phyloP scores from a whole-genome alignment of 352 stramenopile species.

The Globisporangium recalcitrans region DNA sequence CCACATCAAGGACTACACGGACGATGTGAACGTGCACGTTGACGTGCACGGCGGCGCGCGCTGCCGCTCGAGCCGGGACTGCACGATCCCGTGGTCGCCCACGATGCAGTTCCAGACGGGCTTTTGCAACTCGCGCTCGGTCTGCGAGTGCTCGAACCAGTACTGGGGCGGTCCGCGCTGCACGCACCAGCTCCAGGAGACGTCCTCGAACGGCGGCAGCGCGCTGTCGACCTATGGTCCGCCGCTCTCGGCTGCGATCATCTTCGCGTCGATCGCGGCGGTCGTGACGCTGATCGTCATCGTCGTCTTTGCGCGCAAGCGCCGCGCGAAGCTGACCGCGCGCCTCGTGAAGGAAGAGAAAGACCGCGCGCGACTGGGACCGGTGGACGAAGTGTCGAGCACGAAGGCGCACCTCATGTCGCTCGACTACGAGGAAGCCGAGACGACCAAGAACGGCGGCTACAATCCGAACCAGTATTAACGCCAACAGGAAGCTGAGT shows the following conservation, averaged over 20 bases:
- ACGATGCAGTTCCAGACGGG: constrained; percentile 47
- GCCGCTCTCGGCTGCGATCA: constrained; percentile 25
- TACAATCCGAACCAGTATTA: constrained; percentile 28
- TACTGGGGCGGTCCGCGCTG: constrained; percentile 66
- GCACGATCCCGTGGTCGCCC: constrained; percentile 41
- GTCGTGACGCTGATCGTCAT: constrained; percentile 41
- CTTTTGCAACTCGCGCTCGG: constrained; percentile 33
- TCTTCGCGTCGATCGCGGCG: constrained; percentile 21
- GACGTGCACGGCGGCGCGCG: constrained; percentile 50
- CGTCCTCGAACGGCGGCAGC: constrained; percentile 7
- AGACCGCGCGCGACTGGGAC: constrained; percentile 24
- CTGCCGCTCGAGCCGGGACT: constrained; percentile 51
- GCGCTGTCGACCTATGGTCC: constrained; percentile 24
- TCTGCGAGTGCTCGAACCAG: constrained; percentile 51
- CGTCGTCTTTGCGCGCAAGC: constrained; percentile 32
- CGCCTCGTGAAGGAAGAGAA: constrained; percentile 36
- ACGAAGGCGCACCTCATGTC: constrained; percentile 23
- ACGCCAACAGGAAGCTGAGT: background rate
- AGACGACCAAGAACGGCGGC: constrained; percentile 23
- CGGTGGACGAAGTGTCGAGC: constrained; percentile 22
- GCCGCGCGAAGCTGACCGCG: constrained; percentile 23
- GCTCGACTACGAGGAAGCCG: constrained; percentile 21
- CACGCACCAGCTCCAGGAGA: constrained; percentile 38
- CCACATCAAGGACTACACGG: constrained; percentile 51
- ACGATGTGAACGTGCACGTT: constrained; percentile 46